Evolutionary conservation across 2,329 filamentous ascomycete genomes (phyloP).

Genomic region (Phyllosticta citribraziliensis): DNA sequence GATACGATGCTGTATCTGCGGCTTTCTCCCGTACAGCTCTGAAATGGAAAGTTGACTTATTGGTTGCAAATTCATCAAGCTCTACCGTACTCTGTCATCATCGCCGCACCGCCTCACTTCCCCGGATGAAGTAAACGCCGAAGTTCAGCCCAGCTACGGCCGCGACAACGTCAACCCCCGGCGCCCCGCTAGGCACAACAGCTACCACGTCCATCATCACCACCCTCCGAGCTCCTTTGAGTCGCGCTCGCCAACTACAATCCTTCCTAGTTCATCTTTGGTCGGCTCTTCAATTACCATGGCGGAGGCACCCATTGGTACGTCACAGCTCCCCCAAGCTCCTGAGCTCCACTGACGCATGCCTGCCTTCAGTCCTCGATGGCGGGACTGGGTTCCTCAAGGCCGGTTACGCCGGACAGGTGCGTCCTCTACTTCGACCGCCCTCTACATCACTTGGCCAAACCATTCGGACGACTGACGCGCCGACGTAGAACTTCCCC

Average conservation of each 20-base stretch:
- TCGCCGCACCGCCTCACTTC: conserved; percentile 1
- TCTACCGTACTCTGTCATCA: not conserved
- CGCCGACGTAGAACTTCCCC: conserved; percentile 71
- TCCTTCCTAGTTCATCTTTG: not conserved
- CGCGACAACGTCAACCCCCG: conserved; percentile 10
- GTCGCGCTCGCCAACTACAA: not conserved
- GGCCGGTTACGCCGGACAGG: conserved; percentile 92
- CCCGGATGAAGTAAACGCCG: conserved; percentile 9
- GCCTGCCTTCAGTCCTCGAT: conserved; percentile 68
- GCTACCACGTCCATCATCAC: conserved; percentile 6
- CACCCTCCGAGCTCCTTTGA: not conserved
- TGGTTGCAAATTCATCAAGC: not conserved
- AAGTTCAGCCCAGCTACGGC: conserved; percentile 4
- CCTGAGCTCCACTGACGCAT: conserved; percentile 20
- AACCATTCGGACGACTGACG: conserved; percentile 1
- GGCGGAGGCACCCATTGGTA: conserved; percentile 43
- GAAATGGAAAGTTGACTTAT: not conserved
- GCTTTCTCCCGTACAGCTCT: not conserved
- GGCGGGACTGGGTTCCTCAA: conserved; percentile 99
- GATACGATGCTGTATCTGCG: not conserved
- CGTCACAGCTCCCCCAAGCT: conserved; percentile 13
- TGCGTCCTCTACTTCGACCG: conserved; percentile 28
- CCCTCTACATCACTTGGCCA: not conserved
- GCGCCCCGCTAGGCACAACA: conserved; percentile 8
- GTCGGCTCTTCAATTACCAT: conserved; percentile 18